phyloP scores from a whole-genome alignment of 2,329 filamentous ascomycete species.

The Macroventuria anomochaeta region DNA sequence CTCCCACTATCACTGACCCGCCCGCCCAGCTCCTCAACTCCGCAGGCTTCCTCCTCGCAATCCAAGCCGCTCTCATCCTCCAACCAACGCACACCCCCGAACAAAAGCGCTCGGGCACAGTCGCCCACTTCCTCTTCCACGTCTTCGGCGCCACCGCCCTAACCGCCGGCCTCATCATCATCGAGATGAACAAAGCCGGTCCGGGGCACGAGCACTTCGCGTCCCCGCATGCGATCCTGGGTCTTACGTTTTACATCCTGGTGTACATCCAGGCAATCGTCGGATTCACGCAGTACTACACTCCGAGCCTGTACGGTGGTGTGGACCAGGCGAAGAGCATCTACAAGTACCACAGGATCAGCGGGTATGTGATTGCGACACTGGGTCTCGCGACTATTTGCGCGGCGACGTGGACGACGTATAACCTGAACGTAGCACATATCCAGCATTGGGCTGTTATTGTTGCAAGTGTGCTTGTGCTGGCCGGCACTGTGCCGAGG shows the following conservation, averaged over 20 bases:
- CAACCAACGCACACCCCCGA: slow-evolving; percentile 81
- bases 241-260: slow-evolving; percentile 74
- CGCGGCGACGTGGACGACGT: slow-evolving; percentile 78
- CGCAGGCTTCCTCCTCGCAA: slow-evolving; percentile 74
- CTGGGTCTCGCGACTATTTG: slow-evolving; percentile 76
- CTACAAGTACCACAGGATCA: slow-evolving; percentile 87
- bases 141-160: slow-evolving; percentile 67
- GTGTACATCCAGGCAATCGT: slow-evolving; percentile 76
- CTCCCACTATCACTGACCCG: slow-evolving; percentile 14
- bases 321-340: slow-evolving; percentile 79
- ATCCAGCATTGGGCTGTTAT: slow-evolving; percentile 80
- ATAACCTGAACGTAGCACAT: slow-evolving; percentile 70
- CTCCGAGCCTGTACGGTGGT: slow-evolving; percentile 76
- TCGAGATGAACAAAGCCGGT: slow-evolving; percentile 83
- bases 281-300: slow-evolving; percentile 82
- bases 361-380: slow-evolving; percentile 75
- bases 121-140: slow-evolving; percentile 74
- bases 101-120: slow-evolving; percentile 72
- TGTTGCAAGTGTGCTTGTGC: slow-evolving; percentile 68
- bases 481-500: slow-evolving; percentile 76
- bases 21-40: slow-evolving; percentile 59
- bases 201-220: slow-evolving; percentile 75
- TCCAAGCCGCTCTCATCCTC: slow-evolving; percentile 81
- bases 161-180: slow-evolving; percentile 70
- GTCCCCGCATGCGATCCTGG: slow-evolving; percentile 81